Conservation (phyloP, 768 basidiomycete species). For the Lentinula sp. region DNA sequence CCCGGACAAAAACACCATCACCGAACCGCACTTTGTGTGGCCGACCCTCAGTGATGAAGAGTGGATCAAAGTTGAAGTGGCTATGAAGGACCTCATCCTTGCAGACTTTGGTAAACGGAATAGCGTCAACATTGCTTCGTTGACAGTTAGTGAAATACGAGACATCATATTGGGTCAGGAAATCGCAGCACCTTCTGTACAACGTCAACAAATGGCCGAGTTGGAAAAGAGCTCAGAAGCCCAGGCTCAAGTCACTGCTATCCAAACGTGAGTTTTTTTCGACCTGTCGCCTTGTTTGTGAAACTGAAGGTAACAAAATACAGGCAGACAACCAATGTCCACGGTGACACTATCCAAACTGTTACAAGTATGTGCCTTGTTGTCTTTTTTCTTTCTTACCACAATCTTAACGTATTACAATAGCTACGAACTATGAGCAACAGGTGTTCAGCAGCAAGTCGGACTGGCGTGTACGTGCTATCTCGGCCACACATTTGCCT, state of each 20-base stretch:
- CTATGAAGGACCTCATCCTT: slow-evolving; percentile 94
- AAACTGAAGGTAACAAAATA: not conserved
- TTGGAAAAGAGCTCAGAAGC: slow-evolving; percentile 96
- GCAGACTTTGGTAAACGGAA: slow-evolving; percentile 99
- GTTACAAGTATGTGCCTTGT: slow-evolving; percentile 68
- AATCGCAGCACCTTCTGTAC: slow-evolving; percentile 91
- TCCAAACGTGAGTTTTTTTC: slow-evolving; percentile 64
- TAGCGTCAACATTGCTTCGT: slow-evolving; percentile 95
- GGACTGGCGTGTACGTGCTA: slow-evolving; percentile 98
- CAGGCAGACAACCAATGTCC: slow-evolving; percentile 94
- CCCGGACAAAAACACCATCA: slow-evolving; percentile 95
- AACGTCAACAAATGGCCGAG: slow-evolving; percentile 99
- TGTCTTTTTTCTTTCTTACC: too few relatives aligned
- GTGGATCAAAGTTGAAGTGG: slow-evolving; percentile 99
- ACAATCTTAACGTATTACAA: slow-evolving; percentile 2
- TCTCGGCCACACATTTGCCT: slow-evolving; percentile 93
- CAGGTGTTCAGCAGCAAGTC: slow-evolving; percentile 99
- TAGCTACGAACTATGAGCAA: slow-evolving; percentile 95
- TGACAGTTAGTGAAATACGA: slow-evolving; percentile 94
- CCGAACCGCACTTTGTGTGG: slow-evolving; percentile 98
- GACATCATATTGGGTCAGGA: slow-evolving; percentile 99
- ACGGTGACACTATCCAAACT: slow-evolving; percentile 93
- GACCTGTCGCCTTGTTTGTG: not conserved
- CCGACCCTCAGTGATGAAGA: slow-evolving; percentile 89
- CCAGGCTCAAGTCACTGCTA: slow-evolving; percentile 89